Evolutionary conservation across 306 rosid species (phyloP).

Genomic region (Fragaria vesca): DNA sequence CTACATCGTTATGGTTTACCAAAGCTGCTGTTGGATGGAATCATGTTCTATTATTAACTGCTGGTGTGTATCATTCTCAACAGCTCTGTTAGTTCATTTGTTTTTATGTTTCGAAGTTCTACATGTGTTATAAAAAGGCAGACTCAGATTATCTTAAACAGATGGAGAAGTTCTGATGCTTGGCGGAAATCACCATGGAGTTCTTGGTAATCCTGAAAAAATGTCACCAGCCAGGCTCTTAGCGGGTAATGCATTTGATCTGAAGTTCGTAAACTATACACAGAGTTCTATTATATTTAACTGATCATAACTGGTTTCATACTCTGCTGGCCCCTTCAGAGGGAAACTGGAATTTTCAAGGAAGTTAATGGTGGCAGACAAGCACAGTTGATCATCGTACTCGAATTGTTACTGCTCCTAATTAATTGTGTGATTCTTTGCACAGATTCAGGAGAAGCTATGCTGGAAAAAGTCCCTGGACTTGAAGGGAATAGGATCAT

Average conservation of each 20-base stretch:
- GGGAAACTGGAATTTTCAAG: not conserved
- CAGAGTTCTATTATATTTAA: not conserved
- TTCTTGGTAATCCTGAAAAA: slow-evolving; percentile 48
- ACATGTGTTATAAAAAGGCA: not conserved
- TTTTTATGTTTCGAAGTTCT: slow-evolving; percentile 14
- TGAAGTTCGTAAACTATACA: not conserved
- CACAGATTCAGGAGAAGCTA: slow-evolving; percentile 37
- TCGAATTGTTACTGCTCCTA: not conserved
- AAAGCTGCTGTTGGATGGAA: slow-evolving; percentile 76
- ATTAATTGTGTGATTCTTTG: slow-evolving; percentile 1
- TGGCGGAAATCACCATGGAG: slow-evolving; percentile 79
- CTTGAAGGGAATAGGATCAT: slow-evolving; percentile 42
- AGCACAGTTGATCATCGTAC: not conserved
- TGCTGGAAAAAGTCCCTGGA: slow-evolving; percentile 48
- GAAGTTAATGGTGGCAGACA: not conserved
- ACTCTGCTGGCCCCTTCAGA: not conserved
- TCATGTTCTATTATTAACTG: slow-evolving; percentile 72
- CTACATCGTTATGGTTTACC: slow-evolving; percentile 33
- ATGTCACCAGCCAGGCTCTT: slow-evolving; percentile 26
- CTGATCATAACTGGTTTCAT: not conserved
- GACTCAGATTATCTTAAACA: slow-evolving; percentile 31
- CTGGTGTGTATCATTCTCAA: slow-evolving; percentile 46
- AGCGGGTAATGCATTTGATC: slow-evolving; percentile 45
- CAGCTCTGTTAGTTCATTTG: not conserved
- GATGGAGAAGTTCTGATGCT: slow-evolving; percentile 70